A percentile compares a stretch with the other conserved stretches of the same genome.
Evolutionary conservation across 75 land plant species (phyloP).

Genomic region (Adiantum capillusveneris): DNA sequence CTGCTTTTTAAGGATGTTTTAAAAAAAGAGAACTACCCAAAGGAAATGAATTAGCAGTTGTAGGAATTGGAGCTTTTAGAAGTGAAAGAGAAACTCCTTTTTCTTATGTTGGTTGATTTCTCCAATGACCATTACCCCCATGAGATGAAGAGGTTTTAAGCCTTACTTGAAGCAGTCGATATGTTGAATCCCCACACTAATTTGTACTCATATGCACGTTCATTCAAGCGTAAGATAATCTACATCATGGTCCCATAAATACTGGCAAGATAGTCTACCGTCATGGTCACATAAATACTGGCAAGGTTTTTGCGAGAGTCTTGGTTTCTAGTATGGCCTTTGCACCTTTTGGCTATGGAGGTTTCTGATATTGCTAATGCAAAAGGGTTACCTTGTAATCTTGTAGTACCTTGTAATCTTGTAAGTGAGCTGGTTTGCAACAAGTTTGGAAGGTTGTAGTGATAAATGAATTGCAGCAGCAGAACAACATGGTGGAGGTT

Average conservation of each 20-base stretch:
- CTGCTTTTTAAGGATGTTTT: constrained; percentile 50
- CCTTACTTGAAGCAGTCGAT: constrained; percentile 58
- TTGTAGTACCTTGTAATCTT: constrained; percentile 65
- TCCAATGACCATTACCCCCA: constrained; percentile 57
- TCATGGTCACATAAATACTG: too few relatives aligned
- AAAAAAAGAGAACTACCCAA: constrained; percentile 23
- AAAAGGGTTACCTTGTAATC: constrained; percentile 58
- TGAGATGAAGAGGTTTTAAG: constrained; percentile 55
- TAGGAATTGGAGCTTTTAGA: constrained; percentile 43
- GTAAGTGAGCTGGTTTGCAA: constrained; percentile 83
- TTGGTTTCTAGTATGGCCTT: constrained; percentile 81
- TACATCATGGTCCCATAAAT: constrained; percentile 86
- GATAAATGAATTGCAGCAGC: constrained; percentile 79
- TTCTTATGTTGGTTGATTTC: constrained; percentile 80
- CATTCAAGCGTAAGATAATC: constrained; percentile 46
- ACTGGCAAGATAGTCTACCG: constrained; percentile 88
- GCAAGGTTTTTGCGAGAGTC: constrained; percentile 46
- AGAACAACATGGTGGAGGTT: constrained; percentile 68
- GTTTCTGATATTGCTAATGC: constrained; percentile 67
- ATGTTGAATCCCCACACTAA: constrained; percentile 77
- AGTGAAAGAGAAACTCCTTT: constrained; percentile 50
- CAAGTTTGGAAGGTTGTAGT: constrained; percentile 65
- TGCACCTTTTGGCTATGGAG: constrained; percentile 85
- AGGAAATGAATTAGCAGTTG: constrained; percentile 34
- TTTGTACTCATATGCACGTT: constrained; percentile 79